Conservation (phyloP, 2,329 filamentous ascomycete genomes). For the Cordyceps cicadae region DNA sequence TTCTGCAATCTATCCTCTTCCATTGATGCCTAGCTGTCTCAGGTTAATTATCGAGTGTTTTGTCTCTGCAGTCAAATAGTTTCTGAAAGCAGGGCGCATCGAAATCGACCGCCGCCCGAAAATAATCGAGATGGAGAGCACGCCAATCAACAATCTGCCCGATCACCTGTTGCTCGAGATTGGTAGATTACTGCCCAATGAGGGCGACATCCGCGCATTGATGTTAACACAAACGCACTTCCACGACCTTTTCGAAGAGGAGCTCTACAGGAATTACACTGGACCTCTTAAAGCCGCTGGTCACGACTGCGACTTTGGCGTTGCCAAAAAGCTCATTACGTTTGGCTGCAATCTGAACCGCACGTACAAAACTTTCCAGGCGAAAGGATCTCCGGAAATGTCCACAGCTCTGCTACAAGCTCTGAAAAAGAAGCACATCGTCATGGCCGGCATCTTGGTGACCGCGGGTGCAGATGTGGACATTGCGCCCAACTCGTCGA, state of each 20-base stretch:
- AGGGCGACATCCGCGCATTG: not conserved
- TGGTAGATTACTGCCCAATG: not conserved
- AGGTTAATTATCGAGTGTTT: too few relatives aligned
- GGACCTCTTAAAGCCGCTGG: not conserved
- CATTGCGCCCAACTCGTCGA: not conserved
- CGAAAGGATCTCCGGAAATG: too few relatives aligned
- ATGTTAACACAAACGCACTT: not conserved
- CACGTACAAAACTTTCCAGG: too few relatives aligned
- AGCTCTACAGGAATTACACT: not conserved
- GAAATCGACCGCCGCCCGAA: too few relatives aligned
- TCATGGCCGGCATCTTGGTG: not conserved
- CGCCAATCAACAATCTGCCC: not conserved
- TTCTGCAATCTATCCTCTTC: not conserved
- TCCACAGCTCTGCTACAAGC: not conserved
- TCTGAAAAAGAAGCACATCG: fast-evolving
- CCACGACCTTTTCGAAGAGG: not conserved
- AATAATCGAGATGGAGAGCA: not conserved
- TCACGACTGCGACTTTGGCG: not conserved
- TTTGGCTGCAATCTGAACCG: not conserved
- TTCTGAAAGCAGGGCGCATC: too few relatives aligned
- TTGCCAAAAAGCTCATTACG: not conserved
- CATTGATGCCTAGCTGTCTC: not conserved
- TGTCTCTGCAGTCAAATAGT: too few relatives aligned
- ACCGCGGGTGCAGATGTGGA: not conserved
- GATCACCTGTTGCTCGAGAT: not conserved